These are phyloP conservation scores for Dactylellina sp. DNA, from an alignment of 2,329 filamentous ascomycete species.

Conservation along the genomic window DNA sequence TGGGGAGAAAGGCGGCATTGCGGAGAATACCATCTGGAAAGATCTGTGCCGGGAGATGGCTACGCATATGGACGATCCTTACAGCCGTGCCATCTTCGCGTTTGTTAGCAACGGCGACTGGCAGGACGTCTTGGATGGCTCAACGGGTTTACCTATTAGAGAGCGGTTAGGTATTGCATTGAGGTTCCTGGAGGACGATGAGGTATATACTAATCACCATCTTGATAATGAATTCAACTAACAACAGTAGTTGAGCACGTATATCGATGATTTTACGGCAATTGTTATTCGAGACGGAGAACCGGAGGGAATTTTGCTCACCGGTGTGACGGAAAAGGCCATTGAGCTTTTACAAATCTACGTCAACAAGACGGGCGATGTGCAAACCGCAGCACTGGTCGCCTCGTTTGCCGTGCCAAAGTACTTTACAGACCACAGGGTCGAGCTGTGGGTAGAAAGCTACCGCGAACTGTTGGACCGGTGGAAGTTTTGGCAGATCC, in stretches of 20 bases:
- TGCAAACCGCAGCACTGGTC: constrained; percentile 81
- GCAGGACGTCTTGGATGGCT: constrained; percentile 77
- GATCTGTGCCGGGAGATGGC: constrained; percentile 70
- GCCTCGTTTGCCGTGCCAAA: constrained; percentile 79
- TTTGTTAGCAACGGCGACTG: constrained; percentile 82
- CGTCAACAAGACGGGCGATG: constrained; percentile 79
- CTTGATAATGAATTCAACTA: background rate
- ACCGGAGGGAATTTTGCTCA: constrained; percentile 80
- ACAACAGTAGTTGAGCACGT: constrained; percentile 71
- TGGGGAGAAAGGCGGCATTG: constrained; percentile 41
- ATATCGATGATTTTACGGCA: constrained; percentile 75
- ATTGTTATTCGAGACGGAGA: constrained; percentile 75
- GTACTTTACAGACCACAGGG: constrained; percentile 81
- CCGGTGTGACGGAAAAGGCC: constrained; percentile 77
- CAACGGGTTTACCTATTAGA: constrained; percentile 75
- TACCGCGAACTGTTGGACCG: constrained; percentile 79
- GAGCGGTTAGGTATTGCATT: constrained; percentile 81
- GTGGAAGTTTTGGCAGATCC: constrained; percentile 78
- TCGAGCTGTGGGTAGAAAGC: constrained; percentile 72
- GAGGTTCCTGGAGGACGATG: constrained; percentile 72
- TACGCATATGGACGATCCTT: constrained; percentile 76
- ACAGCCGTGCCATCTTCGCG: constrained; percentile 81
- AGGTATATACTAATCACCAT: constrained; percentile 23
- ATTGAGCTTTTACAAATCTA: constrained; percentile 82
- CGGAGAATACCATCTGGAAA: constrained; percentile 67